Conservation (phyloP, 2,329 filamentous ascomycete genomes). For the Fusarium praegraminearum region DNA sequence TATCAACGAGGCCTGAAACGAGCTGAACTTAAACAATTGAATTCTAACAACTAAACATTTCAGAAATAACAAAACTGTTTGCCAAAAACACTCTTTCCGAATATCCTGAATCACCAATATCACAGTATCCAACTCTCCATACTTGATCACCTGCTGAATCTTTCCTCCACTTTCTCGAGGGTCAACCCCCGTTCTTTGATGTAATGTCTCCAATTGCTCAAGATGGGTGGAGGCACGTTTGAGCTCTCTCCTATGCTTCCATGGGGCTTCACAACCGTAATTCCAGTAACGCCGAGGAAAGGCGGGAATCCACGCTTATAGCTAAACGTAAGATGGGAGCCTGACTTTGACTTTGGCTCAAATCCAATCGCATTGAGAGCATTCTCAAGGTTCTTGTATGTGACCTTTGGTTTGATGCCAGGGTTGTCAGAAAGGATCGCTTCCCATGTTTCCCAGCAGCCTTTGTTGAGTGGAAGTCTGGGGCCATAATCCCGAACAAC, state of each 20-base stretch:
- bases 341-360: background rate
- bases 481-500: constrained; percentile 17
- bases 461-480: constrained; percentile 30
- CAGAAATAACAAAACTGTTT: background rate
- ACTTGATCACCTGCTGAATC: constrained; percentile 16
- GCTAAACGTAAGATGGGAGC: background rate
- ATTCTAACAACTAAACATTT: background rate
- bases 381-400: background rate
- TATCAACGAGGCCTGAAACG: background rate
- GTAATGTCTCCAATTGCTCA: background rate
- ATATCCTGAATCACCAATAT: background rate
- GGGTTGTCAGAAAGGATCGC: constrained; percentile 11
- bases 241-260: background rate
- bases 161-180: constrained; percentile 20
- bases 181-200: constrained; percentile 13
- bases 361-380: background rate
- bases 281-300: background rate
- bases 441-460: constrained; percentile 12
- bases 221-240: background rate
- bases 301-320: background rate
- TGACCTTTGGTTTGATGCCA: background rate
- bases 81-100: background rate
- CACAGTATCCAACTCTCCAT: background rate
- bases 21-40: background rate
- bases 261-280: background rate